phyloP scores from a whole-genome alignment of 305 asterid genomes.

The Fraxinus velutina region DNA sequence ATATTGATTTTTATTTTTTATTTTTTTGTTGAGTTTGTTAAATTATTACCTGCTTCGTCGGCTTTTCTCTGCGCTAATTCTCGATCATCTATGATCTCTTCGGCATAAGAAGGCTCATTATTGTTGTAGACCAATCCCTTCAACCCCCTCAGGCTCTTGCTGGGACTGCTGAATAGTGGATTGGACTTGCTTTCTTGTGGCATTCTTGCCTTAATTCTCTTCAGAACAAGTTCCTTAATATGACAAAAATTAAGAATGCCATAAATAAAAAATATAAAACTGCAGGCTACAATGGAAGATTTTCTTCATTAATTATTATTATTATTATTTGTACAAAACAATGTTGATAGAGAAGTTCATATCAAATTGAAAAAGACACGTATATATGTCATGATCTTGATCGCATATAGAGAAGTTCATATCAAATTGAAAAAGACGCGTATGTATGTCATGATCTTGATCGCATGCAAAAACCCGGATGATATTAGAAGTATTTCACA shows the following conservation, averaged over 20 bases:
- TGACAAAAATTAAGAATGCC: not conserved
- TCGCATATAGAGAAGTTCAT: not conserved
- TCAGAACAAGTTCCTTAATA: not conserved
- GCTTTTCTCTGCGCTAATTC: constrained; percentile 50
- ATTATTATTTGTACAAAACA: not conserved
- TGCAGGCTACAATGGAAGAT: not conserved
- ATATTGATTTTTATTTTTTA: not conserved
- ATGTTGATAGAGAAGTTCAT: not conserved
- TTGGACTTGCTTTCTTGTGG: constrained; percentile 35
- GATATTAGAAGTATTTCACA: not conserved
- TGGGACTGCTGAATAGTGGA: constrained; percentile 28
- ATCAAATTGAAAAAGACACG: not conserved
- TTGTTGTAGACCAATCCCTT: constrained; percentile 30
- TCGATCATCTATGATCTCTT: constrained; percentile 40
- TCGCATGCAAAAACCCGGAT: not conserved
- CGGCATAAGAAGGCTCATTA: constrained; percentile 28
- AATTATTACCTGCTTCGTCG: constrained; percentile 39
- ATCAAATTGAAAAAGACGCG: too few species aligned
- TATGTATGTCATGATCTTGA: too few species aligned
- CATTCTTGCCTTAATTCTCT: constrained; percentile 23
- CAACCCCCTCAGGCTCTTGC: constrained; percentile 37
- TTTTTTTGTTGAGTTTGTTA: not conserved
- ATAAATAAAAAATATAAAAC: not conserved
- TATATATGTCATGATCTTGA: not conserved
- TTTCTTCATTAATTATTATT: not conserved